Conservation (phyloP, 2,329 filamentous ascomycete species). For the Ceratocystis cacaofunesta region DNA sequence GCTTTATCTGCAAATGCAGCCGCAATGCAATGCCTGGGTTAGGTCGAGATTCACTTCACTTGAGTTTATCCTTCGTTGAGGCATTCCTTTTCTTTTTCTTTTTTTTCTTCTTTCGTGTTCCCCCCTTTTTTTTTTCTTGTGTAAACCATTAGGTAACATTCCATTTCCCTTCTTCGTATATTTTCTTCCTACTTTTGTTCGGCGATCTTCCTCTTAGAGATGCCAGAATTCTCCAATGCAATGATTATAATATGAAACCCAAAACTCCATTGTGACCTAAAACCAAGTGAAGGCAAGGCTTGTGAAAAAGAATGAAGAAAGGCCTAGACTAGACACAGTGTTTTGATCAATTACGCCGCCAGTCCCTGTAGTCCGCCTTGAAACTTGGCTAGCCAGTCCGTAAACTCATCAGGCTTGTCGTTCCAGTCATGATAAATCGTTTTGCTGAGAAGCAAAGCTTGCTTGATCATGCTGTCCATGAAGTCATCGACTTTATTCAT, state of each 20-base stretch:
- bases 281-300: not conserved
- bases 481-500: slow-evolving; percentile 40
- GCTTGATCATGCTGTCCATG: slow-evolving; percentile 45
- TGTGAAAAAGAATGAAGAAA: too few relatives aligned
- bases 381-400: slow-evolving; percentile 44
- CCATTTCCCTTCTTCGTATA: not conserved
- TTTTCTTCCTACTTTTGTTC: not conserved
- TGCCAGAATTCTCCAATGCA: not conserved
- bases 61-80: not conserved
- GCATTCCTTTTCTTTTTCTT: not conserved
- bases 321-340: too few relatives aligned
- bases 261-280: not conserved
- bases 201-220: not conserved
- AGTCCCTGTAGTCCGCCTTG: not conserved
- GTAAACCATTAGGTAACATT: not conserved
- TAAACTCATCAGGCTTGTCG: slow-evolving; percentile 58
- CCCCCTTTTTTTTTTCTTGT: not conserved
- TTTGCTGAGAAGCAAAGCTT: slow-evolving; percentile 42
- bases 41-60: too few relatives aligned
- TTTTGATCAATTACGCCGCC: not conserved
- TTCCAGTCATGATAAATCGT: slow-evolving; percentile 47
- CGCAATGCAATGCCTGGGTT: too few relatives aligned
- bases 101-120: not conserved
- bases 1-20: not conserved
- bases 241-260: not conserved